These are phyloP conservation scores for Hsuehochloa calcarea DNA, from an alignment of 176 grass and related monocot genomes.

Conservation along the genomic window DNA sequence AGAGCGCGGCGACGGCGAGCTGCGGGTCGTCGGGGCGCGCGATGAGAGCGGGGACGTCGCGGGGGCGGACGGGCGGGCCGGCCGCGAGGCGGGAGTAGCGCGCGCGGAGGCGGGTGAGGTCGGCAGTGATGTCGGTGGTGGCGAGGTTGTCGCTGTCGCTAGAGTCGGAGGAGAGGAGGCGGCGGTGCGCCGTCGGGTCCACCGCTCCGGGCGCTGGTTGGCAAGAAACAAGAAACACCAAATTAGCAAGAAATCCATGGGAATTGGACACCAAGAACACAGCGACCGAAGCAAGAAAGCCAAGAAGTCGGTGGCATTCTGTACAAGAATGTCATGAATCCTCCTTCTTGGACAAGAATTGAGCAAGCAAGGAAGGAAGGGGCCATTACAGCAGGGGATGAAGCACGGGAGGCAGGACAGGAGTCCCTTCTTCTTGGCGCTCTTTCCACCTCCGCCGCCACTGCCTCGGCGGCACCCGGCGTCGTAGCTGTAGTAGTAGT, in stretches of 20 bases:
- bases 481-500: constrained; percentile 51
- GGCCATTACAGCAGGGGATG: constrained; percentile 39
- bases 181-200: constrained; percentile 41
- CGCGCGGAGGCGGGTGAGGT: constrained; percentile 45
- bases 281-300: not conserved
- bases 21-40: constrained; percentile 42
- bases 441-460: constrained; percentile 25
- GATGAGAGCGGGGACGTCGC: constrained; percentile 41
- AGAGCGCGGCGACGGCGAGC: constrained; percentile 48
- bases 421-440: constrained; percentile 49
- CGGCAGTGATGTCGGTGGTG: constrained; percentile 33
- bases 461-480: constrained; percentile 27
- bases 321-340: no score
- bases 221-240: not conserved
- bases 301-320: not conserved
- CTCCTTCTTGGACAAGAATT: not conserved
- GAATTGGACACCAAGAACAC: not conserved
- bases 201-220: constrained; percentile 31
- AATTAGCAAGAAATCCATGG: not conserved
- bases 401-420: constrained; percentile 57
- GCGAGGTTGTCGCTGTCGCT: constrained; percentile 51
- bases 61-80: constrained; percentile 41
- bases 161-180: constrained; percentile 49
- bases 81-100: constrained; percentile 47
- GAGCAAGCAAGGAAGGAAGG: not conserved